Conservation (phyloP, 441 rosid genomes). For the Dalechampia spathulata region DNA sequence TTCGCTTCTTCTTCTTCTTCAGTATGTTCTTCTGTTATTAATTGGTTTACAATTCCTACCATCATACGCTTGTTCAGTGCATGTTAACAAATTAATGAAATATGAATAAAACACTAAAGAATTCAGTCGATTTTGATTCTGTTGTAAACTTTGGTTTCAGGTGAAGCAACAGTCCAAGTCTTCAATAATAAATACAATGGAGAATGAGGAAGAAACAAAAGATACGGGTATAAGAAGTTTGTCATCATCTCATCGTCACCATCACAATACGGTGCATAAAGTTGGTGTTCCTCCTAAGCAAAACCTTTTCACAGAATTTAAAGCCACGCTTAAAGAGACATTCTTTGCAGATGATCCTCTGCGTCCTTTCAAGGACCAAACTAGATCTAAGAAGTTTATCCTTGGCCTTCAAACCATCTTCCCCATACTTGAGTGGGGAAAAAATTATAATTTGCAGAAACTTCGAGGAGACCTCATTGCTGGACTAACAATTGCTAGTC, state of each 20-base stretch:
- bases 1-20: constrained; percentile 14
- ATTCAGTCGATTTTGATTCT: constrained; percentile 10
- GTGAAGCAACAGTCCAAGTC: constrained; percentile 22
- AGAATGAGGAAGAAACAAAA: constrained; percentile 29
- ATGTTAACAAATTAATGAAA: too few species aligned
- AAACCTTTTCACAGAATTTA: constrained; percentile 55
- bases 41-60: too few species aligned
- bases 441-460: constrained; percentile 41
- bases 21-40: constrained; percentile 21
- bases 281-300: constrained; percentile 77
- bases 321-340: constrained; percentile 58
- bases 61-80: too few species aligned
- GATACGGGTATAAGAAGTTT: constrained; percentile 28
- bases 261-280: constrained; percentile 41
- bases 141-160: too few species aligned
- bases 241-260: too few species aligned
- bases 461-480: constrained; percentile 81
- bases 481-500: constrained; percentile 96
- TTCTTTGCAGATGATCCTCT: constrained; percentile 91
- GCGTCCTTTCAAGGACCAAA: constrained; percentile 68
- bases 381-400: constrained; percentile 46
- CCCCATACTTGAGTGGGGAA: constrained; percentile 81
- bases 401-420: constrained; percentile 67
- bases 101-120: too few species aligned
- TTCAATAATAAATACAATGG: constrained; percentile 25